A percentile compares a stretch with the other conserved stretches of the same genome.
Conservation (phyloP, 2,329 filamentous ascomycete genomes). For the Aureobasidium sp. region DNA sequence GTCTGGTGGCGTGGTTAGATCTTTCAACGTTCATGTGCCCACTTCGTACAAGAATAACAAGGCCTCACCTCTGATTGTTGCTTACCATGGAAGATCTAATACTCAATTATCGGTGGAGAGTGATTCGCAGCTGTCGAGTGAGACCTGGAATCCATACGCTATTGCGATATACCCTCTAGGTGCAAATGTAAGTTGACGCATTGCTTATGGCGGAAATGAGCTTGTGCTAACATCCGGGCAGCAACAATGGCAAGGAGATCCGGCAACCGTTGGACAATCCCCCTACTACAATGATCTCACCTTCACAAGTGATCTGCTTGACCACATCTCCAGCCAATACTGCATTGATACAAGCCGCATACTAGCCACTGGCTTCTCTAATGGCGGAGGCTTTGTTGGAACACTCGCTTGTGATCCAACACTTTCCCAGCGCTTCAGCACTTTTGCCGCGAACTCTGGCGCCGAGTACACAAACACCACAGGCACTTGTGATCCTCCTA, state of each 20-base stretch:
- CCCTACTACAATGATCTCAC: conserved; percentile 31
- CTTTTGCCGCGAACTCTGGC: conserved; percentile 42
- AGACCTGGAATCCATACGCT: conserved; percentile 37
- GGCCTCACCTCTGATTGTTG: conserved; percentile 39
- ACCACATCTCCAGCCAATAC: conserved; percentile 30
- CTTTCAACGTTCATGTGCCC: conserved; percentile 35
- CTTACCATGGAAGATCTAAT: conserved; percentile 41
- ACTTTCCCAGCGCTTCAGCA: conserved; percentile 39
- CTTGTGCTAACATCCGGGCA: conserved; percentile 26
- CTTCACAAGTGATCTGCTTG: conserved; percentile 38
- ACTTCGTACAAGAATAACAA: conserved; percentile 33
- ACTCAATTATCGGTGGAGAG: conserved; percentile 33
- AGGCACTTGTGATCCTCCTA: conserved; percentile 18
- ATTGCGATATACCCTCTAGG: conserved; percentile 42
- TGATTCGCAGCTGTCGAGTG: conserved; percentile 41
- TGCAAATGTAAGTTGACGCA: conserved; percentile 28
- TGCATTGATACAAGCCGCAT: conserved; percentile 41
- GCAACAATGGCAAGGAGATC: conserved; percentile 38
- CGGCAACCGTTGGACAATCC: conserved; percentile 29
- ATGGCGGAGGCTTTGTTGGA: conserved; percentile 46
- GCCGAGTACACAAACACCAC: conserved; percentile 35
- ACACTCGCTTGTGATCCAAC: conserved; percentile 41
- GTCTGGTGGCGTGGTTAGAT: conserved; percentile 26
- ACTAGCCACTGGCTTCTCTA: conserved; percentile 46
- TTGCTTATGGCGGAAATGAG: no score